Conservation (phyloP, 2,329 filamentous ascomycete species). For the Monosporascus sp. region DNA sequence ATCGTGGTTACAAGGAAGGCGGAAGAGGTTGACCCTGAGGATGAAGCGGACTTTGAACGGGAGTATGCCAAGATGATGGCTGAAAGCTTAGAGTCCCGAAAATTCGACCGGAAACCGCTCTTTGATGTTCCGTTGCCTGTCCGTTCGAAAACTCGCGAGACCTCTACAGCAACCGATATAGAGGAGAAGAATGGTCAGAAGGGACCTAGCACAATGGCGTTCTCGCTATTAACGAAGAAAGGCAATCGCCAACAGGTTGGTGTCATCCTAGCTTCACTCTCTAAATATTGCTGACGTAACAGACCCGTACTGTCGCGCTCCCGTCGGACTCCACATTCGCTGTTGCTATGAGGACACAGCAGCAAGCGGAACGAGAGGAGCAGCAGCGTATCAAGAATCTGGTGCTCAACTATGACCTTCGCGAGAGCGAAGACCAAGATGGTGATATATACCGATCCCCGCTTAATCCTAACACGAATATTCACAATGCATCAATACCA, state of each 20-base stretch:
- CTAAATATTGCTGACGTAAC: slow-evolving; percentile 12
- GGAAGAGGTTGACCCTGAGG: slow-evolving; percentile 85
- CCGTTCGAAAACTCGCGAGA: slow-evolving; percentile 62
- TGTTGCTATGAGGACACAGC: slow-evolving; percentile 91
- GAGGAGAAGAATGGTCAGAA: slow-evolving; percentile 31
- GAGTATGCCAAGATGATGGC: slow-evolving; percentile 99
- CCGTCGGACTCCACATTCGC: slow-evolving; percentile 91
- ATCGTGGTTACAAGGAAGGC: slow-evolving; percentile 90
- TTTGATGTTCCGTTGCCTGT: slow-evolving; percentile 98
- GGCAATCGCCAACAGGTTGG: slow-evolving; percentile 88
- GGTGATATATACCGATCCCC: slow-evolving; percentile 54
- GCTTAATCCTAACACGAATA: slow-evolving; percentile 42
- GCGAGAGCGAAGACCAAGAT: slow-evolving; percentile 74
- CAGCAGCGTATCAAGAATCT: slow-evolving; percentile 98
- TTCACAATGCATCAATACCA: slow-evolving; percentile 40
- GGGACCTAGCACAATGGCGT: slow-evolving; percentile 76
- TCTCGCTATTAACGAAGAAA: slow-evolving; percentile 90
- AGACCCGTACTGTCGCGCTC: slow-evolving; percentile 88
- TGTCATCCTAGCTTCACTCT: slow-evolving; percentile 3
- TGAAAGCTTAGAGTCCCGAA: slow-evolving; percentile 90
- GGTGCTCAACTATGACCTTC: slow-evolving; percentile 91
- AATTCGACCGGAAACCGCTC: slow-evolving; percentile 88
- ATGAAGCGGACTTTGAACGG: slow-evolving; percentile 94
- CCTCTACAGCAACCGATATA: slow-evolving; percentile 26
- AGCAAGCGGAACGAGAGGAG: slow-evolving; percentile 91